A percentile compares a stretch with the other conserved stretches of the same genome.
phyloP scores from a whole-genome alignment of 805 yeast species.

The Sugiyamaella chiloensis region DNA sequence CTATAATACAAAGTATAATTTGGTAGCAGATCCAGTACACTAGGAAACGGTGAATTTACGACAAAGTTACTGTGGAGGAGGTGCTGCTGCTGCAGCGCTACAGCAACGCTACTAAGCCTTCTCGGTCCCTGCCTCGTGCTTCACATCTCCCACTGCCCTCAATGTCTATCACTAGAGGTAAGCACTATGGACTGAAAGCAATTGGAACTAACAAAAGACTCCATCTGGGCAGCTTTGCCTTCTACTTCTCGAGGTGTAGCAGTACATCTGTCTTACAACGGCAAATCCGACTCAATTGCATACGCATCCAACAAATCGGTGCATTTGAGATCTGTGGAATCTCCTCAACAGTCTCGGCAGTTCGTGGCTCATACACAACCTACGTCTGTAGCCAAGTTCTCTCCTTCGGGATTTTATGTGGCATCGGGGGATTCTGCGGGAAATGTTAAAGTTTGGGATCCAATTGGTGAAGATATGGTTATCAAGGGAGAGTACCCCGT shows the following conservation, averaged over 20 bases:
- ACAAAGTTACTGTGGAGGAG: no score
- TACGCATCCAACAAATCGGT: constrained; percentile 82
- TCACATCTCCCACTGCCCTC: no score
- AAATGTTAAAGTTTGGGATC: constrained; percentile 83
- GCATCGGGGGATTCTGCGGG: constrained; percentile 95
- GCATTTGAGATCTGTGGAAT: constrained; percentile 60
- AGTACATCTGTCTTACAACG: constrained; percentile 73
- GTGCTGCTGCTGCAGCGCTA: no score
- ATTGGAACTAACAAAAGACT: constrained; percentile 23
- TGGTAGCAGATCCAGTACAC: no score
- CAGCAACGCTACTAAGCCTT: no score
- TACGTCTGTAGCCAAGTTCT: constrained; percentile 80
- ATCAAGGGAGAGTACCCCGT: constrained; percentile 80
- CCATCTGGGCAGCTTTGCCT: constrained; percentile 73
- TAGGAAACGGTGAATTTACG: no score
- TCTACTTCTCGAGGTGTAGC: constrained; percentile 66
- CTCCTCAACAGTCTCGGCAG: constrained; percentile 55
- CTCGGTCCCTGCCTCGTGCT: background rate
- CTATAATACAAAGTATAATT: no score
- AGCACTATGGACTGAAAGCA: background rate
- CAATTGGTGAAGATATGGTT: constrained; percentile 48
- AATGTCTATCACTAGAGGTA: background rate
- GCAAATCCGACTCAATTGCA: constrained; percentile 63
- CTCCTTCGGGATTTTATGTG: constrained; percentile 85
- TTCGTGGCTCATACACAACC: constrained; percentile 66